Percentiles rank a stretch among this genome's conserved stretches.
phyloP scores from a whole-genome alignment of 495 filamentous ascomycete genomes.

The Cercophora sp. region DNA sequence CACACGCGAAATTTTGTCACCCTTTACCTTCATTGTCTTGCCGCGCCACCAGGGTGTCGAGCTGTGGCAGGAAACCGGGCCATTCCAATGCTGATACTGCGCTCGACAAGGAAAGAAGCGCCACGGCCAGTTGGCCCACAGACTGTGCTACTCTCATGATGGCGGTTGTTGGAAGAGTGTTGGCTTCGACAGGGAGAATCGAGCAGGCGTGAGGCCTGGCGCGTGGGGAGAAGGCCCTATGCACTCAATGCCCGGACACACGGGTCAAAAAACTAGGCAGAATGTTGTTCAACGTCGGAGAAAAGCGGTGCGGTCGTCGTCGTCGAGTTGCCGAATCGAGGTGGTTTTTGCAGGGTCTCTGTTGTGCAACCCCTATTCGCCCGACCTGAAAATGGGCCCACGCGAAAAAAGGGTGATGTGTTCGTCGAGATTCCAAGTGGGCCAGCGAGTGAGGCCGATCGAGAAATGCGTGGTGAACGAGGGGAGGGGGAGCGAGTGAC shows the following conservation, averaged over 20 bases:
- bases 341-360: slow-evolving; percentile 17
- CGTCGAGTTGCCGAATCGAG: slow-evolving; percentile 12
- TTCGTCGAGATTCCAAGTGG: no score
- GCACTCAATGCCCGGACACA: no score
- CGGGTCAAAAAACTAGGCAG: slow-evolving; percentile 1
- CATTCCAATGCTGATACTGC: slow-evolving; percentile 31
- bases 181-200: no score
- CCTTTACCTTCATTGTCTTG: slow-evolving; percentile 22
- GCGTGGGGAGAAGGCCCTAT: no score
- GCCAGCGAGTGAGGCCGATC: background rate
- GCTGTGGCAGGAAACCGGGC: slow-evolving; percentile 35
- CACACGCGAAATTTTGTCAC: no score
- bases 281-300: slow-evolving; percentile 25
- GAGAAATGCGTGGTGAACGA: slow-evolving; percentile 8
- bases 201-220: no score
- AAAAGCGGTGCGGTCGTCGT: slow-evolving; percentile 16
- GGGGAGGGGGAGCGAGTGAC: background rate
- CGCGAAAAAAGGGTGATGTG: slow-evolving; percentile 12
- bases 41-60: slow-evolving; percentile 36
- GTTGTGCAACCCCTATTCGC: slow-evolving; percentile 24
- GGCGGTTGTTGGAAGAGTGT: background rate
- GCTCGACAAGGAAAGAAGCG: slow-evolving; percentile 32
- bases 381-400: slow-evolving; percentile 21
- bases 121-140: slow-evolving; percentile 29
- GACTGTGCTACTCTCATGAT: slow-evolving; percentile 27